Conservation (phyloP, 495 filamentous ascomycete genomes). For the Delitschia confertaspora region DNA sequence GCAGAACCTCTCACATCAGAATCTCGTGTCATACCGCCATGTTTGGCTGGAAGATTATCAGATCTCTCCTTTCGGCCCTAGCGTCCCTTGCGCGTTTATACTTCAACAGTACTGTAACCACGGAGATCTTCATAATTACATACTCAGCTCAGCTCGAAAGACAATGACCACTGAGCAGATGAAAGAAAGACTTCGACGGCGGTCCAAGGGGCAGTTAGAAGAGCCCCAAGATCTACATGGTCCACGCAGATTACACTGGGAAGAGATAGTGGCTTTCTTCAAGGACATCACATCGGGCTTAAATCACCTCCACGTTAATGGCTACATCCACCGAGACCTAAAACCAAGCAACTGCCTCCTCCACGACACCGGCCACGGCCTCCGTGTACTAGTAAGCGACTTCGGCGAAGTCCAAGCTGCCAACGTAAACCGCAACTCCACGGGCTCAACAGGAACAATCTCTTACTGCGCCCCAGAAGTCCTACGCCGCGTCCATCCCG, state of each 20-base stretch:
- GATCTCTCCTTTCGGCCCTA: conserved; percentile 74
- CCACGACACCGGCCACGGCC: conserved; percentile 57
- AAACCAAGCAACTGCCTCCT: conserved; percentile 96
- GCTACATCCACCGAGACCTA: conserved; percentile 91
- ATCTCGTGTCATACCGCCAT: conserved; percentile 93
- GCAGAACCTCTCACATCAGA: conserved; percentile 83
- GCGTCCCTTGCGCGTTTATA: conserved; percentile 91
- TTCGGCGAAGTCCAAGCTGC: conserved; percentile 91
- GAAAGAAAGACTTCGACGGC: conserved; percentile 75
- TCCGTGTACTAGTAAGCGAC: conserved; percentile 83
- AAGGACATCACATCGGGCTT: conserved; percentile 89
- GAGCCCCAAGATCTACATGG: conserved; percentile 40
- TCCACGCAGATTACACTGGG: conserved; percentile 64
- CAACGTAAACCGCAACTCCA: conserved; percentile 69
- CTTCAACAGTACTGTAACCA: conserved; percentile 95
- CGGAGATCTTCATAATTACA: conserved; percentile 82
- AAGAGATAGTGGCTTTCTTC: conserved; percentile 95
- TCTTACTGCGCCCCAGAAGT: conserved; percentile 98
- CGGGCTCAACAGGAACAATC: conserved; percentile 89
- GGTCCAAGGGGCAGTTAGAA: conserved; percentile 58
- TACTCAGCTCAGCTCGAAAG: conserved; percentile 56
- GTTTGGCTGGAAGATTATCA: conserved; percentile 92
- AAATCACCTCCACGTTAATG: conserved; percentile 81
- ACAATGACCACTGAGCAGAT: conserved; percentile 63
- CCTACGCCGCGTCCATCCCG: conserved; percentile 54